Evolutionary conservation across 768 basidiomycete species (phyloP), one percentile per base, ranked within the genome.

Genomic region (Leccinum uliginosum): DNA sequence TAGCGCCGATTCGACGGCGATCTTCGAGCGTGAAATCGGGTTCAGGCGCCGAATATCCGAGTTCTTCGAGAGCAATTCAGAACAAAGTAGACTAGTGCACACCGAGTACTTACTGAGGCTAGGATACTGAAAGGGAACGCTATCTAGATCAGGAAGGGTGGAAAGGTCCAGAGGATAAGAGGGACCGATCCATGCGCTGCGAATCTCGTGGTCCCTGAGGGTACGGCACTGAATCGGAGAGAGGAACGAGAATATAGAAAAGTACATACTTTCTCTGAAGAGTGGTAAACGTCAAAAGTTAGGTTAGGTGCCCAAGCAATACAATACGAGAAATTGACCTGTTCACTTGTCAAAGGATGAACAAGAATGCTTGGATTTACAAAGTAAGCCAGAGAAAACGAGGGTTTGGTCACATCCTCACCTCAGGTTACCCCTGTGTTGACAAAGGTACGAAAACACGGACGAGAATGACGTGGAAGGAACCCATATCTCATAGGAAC

Each of bases 401-500:
- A 34, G 26, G 11, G 7, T 40, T 38, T 29, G 14, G 34, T 3
- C 1, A 17, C 34, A 9, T 3, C 1, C 63, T 44, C 60, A 89
- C 89, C 89, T 91, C 30, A 91, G 71, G 32, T 79, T 66, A 5
- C 87, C 89, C 44, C 84, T 78, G 65, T 91, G 80, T 69, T 84
- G 68, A 61, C 80, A 83, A 15, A 91, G 76, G 59, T 89, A 91
- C 10, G 88, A 90, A 66, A 83, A 91, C n/a, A 91, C 84, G 0
- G 85, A 77, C 0, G 80, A 72, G 64, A 91, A 91, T 2, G 87
- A 87, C 60, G 89, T 85, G 0, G 81, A 77, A 1, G 89, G 89
- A 24, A 79, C 84, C 89, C 89, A 91, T 19, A 91, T 84, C 63
- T 91, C 89, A 63, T 89, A 91, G 0, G 88, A 90, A 4, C 89